Evolutionary conservation across 768 basidiomycete species (phyloP), one percentile per base, ranked within the genome.

Genomic region (Tricholoma flavovirens): DNA sequence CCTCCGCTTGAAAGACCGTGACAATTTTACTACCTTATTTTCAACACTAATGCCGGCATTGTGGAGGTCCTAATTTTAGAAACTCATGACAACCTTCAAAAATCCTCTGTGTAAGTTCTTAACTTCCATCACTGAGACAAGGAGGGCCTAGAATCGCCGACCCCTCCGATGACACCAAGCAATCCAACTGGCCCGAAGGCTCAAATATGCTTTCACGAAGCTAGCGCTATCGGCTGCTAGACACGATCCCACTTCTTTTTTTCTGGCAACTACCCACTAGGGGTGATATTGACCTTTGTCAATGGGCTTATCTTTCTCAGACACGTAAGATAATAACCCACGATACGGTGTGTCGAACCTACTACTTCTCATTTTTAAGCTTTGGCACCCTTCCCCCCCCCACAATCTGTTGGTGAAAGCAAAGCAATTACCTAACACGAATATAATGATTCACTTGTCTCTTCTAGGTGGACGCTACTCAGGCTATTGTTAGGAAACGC

Each of bases 281-380:
- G 15, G 14, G 5, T 32, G 15, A 24, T n/a, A n/a, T n/a, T n/a
- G n/a, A n/a, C n/a, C n/a, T n/a, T 17, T 49, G 24, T 54, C 50
- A 55, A n/a, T 42, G 9, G 4, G 11, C 36, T 26, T 19, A 26
- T 26, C 24, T 56, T 26, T 42, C 29, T 46, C 51, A 90, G 88
- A 65, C 88, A 90, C 61, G 87, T 90, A 21, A 2, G 24, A 26
- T 26, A 90, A 90, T 60, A 90, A 90, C 59, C 85, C 82, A 14
- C 82, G 81, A 56, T 90, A 90, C 64, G 70, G 88, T 89, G 61
- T 66, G 77, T 68, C 43, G 17, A 24, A 26, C 24, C 12, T 14
- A 29, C n/a, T 51, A 24, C 36, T n/a, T n/a, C n/a, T n/a, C n/a
- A n/a, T n/a, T n/a, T n/a, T n/a, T n/a, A n/a, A n/a, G 30, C 24